Evolutionary conservation across 2,329 filamentous ascomycete genomes (phyloP).

Genomic region (Sporothrix brunneoviolacea): DNA sequence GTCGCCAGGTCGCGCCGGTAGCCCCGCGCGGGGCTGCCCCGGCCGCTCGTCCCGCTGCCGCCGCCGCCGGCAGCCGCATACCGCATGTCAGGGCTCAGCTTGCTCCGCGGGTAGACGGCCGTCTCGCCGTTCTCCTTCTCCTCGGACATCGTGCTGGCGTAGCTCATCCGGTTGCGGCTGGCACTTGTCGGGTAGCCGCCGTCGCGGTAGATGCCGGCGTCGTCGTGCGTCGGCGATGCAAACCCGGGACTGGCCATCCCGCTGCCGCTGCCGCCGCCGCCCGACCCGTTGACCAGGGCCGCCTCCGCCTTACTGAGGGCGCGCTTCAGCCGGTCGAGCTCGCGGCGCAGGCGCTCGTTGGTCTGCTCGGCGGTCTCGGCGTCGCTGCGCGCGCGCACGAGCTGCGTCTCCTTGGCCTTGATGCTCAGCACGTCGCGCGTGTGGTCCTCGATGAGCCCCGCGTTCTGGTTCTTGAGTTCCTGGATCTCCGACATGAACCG

Average conservation of each 20-base stretch:
- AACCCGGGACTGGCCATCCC: slow-evolving; percentile 29
- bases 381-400: slow-evolving; percentile 85
- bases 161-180: slow-evolving; percentile 50
- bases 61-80: slow-evolving; percentile 30
- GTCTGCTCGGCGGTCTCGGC: slow-evolving; percentile 81
- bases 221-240: slow-evolving; percentile 50
- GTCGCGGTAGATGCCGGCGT: slow-evolving; percentile 54
- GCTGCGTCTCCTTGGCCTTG: slow-evolving; percentile 96
- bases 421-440: slow-evolving; percentile 92
- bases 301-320: slow-evolving; percentile 62
- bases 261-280: slow-evolving; percentile 15
- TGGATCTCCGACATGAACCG: slow-evolving; percentile 81
- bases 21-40: slow-evolving; percentile 53
- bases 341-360: slow-evolving; percentile 75
- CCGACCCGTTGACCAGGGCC: slow-evolving; percentile 10
- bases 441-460: slow-evolving; percentile 92
- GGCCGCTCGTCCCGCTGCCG: slow-evolving; percentile 48
- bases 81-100: slow-evolving; percentile 49
- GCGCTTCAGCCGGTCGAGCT: slow-evolving; percentile 89
- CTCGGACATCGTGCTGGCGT: slow-evolving; percentile 60
- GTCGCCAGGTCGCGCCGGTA: slow-evolving; percentile 33
- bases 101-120: slow-evolving; percentile 38
- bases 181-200: slow-evolving; percentile 30
- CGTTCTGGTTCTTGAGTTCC: slow-evolving; percentile 94
- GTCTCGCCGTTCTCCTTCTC: slow-evolving; percentile 67